Base-by-base conservation (phyloP, 2,329 filamentous ascomycete genomes). In the Parastagonospora nodorum region DNA sequence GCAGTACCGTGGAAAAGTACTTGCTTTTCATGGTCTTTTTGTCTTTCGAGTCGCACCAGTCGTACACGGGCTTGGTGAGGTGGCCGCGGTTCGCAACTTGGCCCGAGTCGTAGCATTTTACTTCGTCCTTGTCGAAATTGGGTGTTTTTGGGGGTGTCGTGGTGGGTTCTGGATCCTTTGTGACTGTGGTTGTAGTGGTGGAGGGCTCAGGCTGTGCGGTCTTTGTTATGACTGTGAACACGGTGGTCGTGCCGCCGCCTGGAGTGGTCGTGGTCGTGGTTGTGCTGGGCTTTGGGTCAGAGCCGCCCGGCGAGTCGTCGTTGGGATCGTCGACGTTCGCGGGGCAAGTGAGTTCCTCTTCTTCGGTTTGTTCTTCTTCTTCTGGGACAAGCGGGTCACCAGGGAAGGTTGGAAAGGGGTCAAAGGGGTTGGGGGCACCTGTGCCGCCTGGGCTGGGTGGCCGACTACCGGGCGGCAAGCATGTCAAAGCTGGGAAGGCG, bases 71-170 rank as follows among this genome's bases (percentile, higher is more conserved):
- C 5, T 31, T 41, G 16, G 37, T 30, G 28, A 50, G n/a, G 12
- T 29, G 35, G 11, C 14, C 37, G 42, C 42, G 42, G 15, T 14
- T 6, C n/a, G 42, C 31, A 5, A 19, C 27, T 37, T 50, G 48
- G 16, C 48, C 48, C 8, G n/a, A n/a, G 30, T 50, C 48, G 32
- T 50, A 50, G 41, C 48, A 50, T 19, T 50, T 45, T 2, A 39
- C 38, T 24, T 45, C 12, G 29, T 50, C 42, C n/a, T 50, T 45
- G 16, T 14, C 27, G 41, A 45, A 45, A 24, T 45, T 31, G 12
- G 48, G 48, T 5, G 48, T 40, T 29, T 42, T 36, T 11, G 37
- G 28, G 14, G 48, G 48, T 28, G 29, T 15, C 35, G 30, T 27
- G 11, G 33, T 12, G 28, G 35, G 29, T 15, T 40, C 35, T 33